Evolutionary conservation across 2,329 filamentous ascomycete species (phyloP), one percentile per base, ranked within the genome.

Genomic region (Fusarium phyllophilum): DNA sequence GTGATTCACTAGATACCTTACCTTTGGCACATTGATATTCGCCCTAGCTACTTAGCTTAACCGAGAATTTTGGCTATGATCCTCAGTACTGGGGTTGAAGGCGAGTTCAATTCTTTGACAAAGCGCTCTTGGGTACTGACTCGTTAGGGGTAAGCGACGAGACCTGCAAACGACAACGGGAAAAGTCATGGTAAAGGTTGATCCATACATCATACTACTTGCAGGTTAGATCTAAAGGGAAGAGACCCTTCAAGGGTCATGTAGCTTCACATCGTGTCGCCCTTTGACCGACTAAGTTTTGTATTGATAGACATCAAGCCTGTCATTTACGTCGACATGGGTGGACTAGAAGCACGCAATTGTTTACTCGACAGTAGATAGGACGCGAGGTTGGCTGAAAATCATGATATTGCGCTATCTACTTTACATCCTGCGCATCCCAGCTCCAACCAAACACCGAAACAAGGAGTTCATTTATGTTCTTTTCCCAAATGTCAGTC

Each of bases 381-480:
- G 14, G 15, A 39, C 36, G n/a, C 13, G 15, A 31, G 22, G 18
- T 60, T 69, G 62, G 52, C 48, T 64, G 59, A 55, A 76, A 75
- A 74, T 78, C 65, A 75, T 70, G 66, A 72, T 36, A 70, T 75
- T 78, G 75, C 77, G 74, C 75, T 78, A 68, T 80, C 77, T 81
- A 80, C 75, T 82, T 78, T 80, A 79, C 79, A 78, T 75, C 56
- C 68, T 73, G 68, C 75, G 74, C 67, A 67, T 70, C 64, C 66
- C 62, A 73, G 69, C 75, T 76, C 78, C 78, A 75, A 75, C 78
- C 76, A 75, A 80, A 80, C 75, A 79, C 73, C 78, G 64, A 66
- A 78, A 63, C 60, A 77, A 72, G 68, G 69, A 72, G 66, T 62
- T 66, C 66, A 75, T 78, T 70, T 76, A 78, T 78, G 62, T 74